Evolutionary conservation across 2,329 filamentous ascomycete genomes (phyloP).

Genomic region (Ophiocordyceps camponoti-rufipedis): DNA sequence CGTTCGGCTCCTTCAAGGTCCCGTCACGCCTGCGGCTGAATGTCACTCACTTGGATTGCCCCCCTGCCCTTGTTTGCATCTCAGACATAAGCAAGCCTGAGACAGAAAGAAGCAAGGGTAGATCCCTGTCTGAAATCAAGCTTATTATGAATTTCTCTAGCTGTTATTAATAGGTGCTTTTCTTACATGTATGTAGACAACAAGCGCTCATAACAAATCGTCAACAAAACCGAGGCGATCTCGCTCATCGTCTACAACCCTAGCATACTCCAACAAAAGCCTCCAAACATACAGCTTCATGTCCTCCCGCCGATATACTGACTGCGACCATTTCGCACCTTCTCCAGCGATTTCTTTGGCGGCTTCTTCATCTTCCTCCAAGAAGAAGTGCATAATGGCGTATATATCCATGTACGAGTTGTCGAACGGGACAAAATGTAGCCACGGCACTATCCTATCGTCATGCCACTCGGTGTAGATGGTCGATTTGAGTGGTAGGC

Average conservation of each 20-base stretch:
- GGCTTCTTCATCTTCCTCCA: conserved; percentile 18
- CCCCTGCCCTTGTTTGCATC: too few species aligned
- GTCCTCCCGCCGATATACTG: background rate
- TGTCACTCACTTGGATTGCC: too few species aligned
- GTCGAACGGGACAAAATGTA: conserved; percentile 56
- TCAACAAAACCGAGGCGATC: conserved; percentile 24
- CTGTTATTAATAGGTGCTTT: too few species aligned
- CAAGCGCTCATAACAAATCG: conserved; percentile 14
- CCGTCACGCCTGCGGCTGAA: too few species aligned
- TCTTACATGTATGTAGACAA: too few species aligned
- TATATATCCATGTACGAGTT: conserved; percentile 51
- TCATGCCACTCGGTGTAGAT: conserved; percentile 64
- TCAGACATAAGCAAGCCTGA: too few species aligned
- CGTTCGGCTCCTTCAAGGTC: too few species aligned
- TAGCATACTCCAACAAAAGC: conserved; percentile 37
- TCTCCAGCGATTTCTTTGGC: conserved; percentile 32
- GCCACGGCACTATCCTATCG: conserved; percentile 47
- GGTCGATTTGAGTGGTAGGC: conserved; percentile 51
- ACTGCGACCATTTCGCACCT: conserved; percentile 7
- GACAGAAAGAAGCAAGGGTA: too few species aligned
- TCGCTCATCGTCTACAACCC: conserved; percentile 27
- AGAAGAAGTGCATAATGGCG: conserved; percentile 45
- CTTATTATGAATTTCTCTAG: too few species aligned
- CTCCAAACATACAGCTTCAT: conserved; percentile 49
- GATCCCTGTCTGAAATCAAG: too few species aligned